A percentile compares a stretch with the other conserved stretches of the same genome.
phyloP scores from a whole-genome alignment of 257 asterid species.

The Petrea volubilis region DNA sequence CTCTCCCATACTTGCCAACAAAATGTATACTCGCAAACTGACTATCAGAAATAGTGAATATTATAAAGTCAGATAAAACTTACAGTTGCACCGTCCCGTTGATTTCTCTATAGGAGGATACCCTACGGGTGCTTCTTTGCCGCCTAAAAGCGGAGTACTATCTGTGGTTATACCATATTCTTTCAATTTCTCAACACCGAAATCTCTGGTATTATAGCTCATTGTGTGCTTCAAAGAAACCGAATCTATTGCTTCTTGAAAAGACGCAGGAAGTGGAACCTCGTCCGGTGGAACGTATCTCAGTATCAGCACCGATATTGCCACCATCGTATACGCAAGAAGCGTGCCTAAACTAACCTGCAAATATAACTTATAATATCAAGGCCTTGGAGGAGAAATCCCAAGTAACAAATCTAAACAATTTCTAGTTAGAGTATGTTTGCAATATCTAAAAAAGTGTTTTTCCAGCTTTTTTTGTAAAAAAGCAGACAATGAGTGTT shows the following conservation, averaged over 20 bases:
- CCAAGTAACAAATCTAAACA: background rate
- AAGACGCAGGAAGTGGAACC: slow-evolving; percentile 85
- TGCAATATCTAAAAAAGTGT: too few species aligned
- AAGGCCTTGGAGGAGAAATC: slow-evolving; percentile 1
- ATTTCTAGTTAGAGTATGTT: too few species aligned
- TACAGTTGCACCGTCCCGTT: slow-evolving; percentile 44
- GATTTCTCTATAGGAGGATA: slow-evolving; percentile 52
- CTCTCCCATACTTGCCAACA: too few species aligned
- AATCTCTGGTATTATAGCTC: slow-evolving; percentile 33
- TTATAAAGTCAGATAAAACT: slow-evolving; percentile 30
- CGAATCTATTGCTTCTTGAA: slow-evolving; percentile 81
- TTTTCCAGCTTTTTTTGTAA: too few species aligned
- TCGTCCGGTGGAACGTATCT: slow-evolving; percentile 91
- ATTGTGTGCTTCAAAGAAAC: slow-evolving; percentile 51
- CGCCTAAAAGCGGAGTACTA: slow-evolving; percentile 49
- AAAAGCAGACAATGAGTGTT: too few species aligned
- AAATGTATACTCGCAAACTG: background rate
- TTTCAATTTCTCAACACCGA: slow-evolving; percentile 37
- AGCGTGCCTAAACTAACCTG: slow-evolving; percentile 99
- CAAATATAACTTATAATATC: slow-evolving; percentile 25
- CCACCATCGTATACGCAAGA: slow-evolving; percentile 89
- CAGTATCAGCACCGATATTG: slow-evolving; percentile 81
- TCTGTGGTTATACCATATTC: slow-evolving; percentile 29
- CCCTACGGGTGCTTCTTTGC: slow-evolving; percentile 40
- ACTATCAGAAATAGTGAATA: background rate